phyloP scores from a whole-genome alignment of 2,329 filamentous ascomycete genomes.

The Polychaeton citri region DNA sequence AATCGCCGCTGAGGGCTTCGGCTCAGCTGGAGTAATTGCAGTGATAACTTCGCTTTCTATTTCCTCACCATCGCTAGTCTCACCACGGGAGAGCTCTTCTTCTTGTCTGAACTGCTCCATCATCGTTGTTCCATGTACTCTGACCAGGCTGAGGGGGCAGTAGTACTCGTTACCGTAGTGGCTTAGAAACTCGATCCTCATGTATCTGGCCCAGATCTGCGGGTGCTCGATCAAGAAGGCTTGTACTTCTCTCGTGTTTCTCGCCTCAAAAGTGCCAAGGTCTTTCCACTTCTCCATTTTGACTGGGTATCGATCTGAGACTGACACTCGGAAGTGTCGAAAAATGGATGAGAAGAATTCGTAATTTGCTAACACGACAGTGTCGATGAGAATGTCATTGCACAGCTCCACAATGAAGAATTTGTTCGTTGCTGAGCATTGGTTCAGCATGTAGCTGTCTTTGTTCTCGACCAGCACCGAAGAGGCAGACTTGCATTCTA shows the following conservation, averaged over 20 bases:
- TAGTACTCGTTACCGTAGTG: slow-evolving; percentile 97
- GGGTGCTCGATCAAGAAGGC: slow-evolving; percentile 90
- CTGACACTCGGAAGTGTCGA: slow-evolving; percentile 76
- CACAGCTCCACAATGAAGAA: slow-evolving; percentile 91
- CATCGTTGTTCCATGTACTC: slow-evolving; percentile 86
- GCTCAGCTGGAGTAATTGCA: background rate
- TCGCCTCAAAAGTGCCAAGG: slow-evolving; percentile 75
- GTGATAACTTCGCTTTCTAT: slow-evolving; percentile 20
- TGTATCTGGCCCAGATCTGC: slow-evolving; percentile 87
- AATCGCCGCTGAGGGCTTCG: too few species aligned
- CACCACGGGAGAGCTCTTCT: slow-evolving; percentile 49
- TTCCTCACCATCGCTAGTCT: slow-evolving; percentile 48
- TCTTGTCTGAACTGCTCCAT: slow-evolving; percentile 90
- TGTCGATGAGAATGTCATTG: slow-evolving; percentile 77
- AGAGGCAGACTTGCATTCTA: slow-evolving; percentile 73
- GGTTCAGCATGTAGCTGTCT: slow-evolving; percentile 94
- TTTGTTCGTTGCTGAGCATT: slow-evolving; percentile 76
- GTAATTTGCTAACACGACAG: slow-evolving; percentile 92
- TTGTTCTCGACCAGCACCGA: slow-evolving; percentile 92
- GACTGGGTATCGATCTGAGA: slow-evolving; percentile 87
- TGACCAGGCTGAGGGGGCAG: slow-evolving; percentile 78
- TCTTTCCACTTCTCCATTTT: slow-evolving; percentile 87
- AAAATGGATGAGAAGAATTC: slow-evolving; percentile 99
- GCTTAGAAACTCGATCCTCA: slow-evolving; percentile 79
- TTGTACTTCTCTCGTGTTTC: slow-evolving; percentile 87